Evolutionary conservation across 148 eudicot genomes (phyloP).

Genomic region (Pouteria glomerata): DNA sequence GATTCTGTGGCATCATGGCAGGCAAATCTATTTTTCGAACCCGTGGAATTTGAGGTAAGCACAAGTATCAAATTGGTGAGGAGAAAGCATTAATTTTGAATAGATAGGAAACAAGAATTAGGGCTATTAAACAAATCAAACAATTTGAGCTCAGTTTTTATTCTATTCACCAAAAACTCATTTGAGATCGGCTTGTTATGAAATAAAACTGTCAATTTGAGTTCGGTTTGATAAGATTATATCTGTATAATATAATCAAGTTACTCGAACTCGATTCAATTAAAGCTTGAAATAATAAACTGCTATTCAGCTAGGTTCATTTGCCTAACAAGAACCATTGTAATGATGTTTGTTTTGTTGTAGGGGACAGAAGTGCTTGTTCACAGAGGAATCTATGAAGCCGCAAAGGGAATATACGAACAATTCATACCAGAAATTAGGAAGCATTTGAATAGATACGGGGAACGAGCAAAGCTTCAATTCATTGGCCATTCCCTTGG

Average conservation of each 20-base stretch:
- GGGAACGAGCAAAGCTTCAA: constrained; percentile 59
- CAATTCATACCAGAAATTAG: constrained; percentile 74
- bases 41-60: constrained; percentile 69
- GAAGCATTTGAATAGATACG: constrained; percentile 41
- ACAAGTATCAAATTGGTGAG: constrained; percentile 1
- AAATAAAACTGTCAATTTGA: too few species aligned
- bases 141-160: too few species aligned
- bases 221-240: too few species aligned
- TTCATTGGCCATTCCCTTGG: constrained; percentile 91
- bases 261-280: too few species aligned
- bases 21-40: constrained; percentile 76
- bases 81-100: too few species aligned
- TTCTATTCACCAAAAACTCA: too few species aligned
- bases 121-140: too few species aligned
- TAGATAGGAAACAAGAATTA: too few species aligned
- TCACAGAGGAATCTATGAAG: constrained; percentile 93
- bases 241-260: too few species aligned
- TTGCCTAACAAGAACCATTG: neutral
- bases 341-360: neutral
- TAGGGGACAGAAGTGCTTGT: constrained; percentile 72
- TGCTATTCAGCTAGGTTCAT: too few species aligned
- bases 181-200: too few species aligned
- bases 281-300: too few species aligned
- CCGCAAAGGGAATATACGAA: constrained; percentile 78
- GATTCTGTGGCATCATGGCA: constrained; percentile 82